Evolutionary conservation across 2,329 filamentous ascomycete species (phyloP).

Genomic region (Aphanocladium album): DNA sequence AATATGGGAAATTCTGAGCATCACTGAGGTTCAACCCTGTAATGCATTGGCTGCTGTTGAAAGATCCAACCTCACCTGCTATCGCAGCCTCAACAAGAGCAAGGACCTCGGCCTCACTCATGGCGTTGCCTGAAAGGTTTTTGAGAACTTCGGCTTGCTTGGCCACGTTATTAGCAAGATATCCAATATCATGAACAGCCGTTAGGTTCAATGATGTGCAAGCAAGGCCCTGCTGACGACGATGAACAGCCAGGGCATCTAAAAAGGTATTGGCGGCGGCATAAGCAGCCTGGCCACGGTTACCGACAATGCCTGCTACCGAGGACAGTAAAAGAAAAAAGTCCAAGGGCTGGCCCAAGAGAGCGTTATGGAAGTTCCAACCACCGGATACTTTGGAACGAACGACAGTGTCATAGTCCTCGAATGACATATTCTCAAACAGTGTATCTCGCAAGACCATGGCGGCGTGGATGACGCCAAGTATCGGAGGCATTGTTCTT

Average conservation of each 20-base stretch:
- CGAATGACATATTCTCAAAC: background rate
- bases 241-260: background rate
- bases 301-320: background rate
- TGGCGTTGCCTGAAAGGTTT: too few species aligned
- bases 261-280: background rate
- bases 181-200: too few species aligned
- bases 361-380: background rate
- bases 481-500: too few species aligned
- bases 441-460: background rate
- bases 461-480: background rate
- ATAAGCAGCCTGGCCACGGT: background rate
- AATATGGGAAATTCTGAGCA: too few species aligned
- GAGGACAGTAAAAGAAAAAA: background rate
- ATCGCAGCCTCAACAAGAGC: too few species aligned
- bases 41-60: too few species aligned
- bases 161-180: too few species aligned
- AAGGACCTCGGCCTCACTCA: too few species aligned
- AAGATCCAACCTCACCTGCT: too few species aligned
- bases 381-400: background rate
- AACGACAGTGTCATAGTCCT: background rate
- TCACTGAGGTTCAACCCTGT: too few species aligned
- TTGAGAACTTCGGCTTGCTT: too few species aligned
- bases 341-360: background rate
- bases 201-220: too few species aligned
- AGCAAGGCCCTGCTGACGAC: background rate